These are phyloP conservation scores for Metschnikowia matae DNA, from an alignment of 805 yeast species.

Conservation along the genomic window DNA sequence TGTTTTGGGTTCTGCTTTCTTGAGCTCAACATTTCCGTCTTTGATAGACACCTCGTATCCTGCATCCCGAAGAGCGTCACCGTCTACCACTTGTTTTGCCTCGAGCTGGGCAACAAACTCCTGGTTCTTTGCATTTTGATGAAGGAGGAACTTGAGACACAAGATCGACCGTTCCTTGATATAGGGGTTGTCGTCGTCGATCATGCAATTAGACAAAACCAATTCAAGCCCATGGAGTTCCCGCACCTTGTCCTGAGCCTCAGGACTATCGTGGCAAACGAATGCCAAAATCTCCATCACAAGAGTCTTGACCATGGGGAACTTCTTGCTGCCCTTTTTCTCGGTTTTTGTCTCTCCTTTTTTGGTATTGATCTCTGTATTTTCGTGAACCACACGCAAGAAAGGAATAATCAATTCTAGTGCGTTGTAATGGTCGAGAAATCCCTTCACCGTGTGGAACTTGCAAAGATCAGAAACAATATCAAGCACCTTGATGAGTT, in stretches of 20 bases:
- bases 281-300: constrained; percentile 63
- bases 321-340: constrained; percentile 19
- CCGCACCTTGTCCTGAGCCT: constrained; percentile 66
- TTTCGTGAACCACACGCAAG: constrained; percentile 39
- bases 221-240: constrained; percentile 64
- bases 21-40: constrained; percentile 65
- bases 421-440: constrained; percentile 38
- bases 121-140: constrained; percentile 67
- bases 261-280: constrained; percentile 47
- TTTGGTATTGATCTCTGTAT: constrained; percentile 21
- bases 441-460: constrained; percentile 37
- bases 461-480: constrained; percentile 40
- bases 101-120: constrained; percentile 71
- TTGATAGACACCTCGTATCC: constrained; percentile 75
- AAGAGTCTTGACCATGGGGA: constrained; percentile 65
- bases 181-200: constrained; percentile 86
- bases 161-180: constrained; percentile 80
- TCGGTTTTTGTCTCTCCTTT: neutral
- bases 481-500: constrained; percentile 32
- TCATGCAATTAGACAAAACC: constrained; percentile 73
- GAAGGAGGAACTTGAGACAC: constrained; percentile 66
- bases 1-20: constrained; percentile 19
- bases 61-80: constrained; percentile 52
- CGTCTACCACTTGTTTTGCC: constrained; percentile 62
- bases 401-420: constrained; percentile 33